Conservation (phyloP, 805 yeast species). For the Brettanomyces anomalus region DNA sequence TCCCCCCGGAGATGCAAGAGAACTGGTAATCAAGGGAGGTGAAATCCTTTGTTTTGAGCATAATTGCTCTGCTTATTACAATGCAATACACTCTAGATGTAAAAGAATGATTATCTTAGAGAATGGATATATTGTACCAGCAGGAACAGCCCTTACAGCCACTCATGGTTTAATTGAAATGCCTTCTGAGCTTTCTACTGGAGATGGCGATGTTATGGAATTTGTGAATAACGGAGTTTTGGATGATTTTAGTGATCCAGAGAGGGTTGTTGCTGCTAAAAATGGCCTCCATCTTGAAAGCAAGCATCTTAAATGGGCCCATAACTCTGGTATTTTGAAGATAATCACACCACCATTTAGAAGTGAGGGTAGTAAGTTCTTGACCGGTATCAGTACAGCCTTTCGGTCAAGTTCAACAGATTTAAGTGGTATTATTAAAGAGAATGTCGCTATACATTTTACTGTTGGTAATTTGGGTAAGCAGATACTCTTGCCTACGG, state of each 20-base stretch:
- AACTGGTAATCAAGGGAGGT: background rate
- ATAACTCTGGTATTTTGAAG: slow-evolving; percentile 1
- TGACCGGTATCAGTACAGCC: slow-evolving; percentile 2
- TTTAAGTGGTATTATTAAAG: background rate
- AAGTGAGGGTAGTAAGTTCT: slow-evolving; percentile 2
- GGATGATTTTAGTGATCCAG: slow-evolving; percentile 3
- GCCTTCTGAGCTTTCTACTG: slow-evolving; percentile 1
- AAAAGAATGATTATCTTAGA: background rate
- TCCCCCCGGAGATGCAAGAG: background rate
- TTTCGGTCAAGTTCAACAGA: background rate
- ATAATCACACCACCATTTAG: slow-evolving; percentile 2
- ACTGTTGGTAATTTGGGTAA: slow-evolving; percentile 2
- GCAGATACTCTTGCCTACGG: slow-evolving; percentile 1
- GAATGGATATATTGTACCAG: slow-evolving; percentile 1
- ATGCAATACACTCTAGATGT: background rate
- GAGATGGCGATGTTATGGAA: slow-evolving; percentile 2
- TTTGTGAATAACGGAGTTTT: background rate
- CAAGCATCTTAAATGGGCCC: slow-evolving; percentile 2
- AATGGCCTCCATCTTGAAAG: slow-evolving; percentile 2
- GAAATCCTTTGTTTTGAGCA: background rate
- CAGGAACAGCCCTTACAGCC: background rate
- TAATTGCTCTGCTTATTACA: background rate
- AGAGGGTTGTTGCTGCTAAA: background rate
- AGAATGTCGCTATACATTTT: slow-evolving; percentile 1
- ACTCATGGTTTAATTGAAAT: slow-evolving; percentile 1